Base-by-base conservation (phyloP, 2,329 filamentous ascomycete genomes). In the Nannizziopsis arthrosporioides region DNA sequence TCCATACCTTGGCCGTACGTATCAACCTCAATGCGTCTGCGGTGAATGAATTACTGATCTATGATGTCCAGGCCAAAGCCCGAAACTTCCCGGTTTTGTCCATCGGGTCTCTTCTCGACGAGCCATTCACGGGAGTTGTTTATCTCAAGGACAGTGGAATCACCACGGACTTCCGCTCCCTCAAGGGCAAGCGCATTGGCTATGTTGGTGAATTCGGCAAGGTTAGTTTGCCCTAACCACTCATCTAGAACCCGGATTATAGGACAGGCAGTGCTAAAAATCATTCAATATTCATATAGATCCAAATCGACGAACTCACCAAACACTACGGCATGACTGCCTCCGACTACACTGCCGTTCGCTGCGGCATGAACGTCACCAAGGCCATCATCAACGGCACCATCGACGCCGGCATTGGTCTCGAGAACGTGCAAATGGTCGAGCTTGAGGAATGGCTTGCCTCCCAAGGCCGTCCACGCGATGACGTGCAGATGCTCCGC, bases 391-490 rank as follows among this genome's bases (percentile, higher is more conserved):
- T 83, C 63, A 72, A 75, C 50, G 82, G 82, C 55, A 73, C 74
- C 35, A 85, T 87, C 55, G 81, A 87, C 60, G 84, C 84, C 14
- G 84, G 84, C 32, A 79, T 85, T 59, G 84, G 84, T 14, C 77
- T 88, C 4, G 84, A 87, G 65, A 88, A 88, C 59, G 83, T 87
- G 5, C 84, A 88, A 65, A 86, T 86, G 83, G 84, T 87, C 38
- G 84, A 87, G 66, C 73, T 88, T 1, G 82, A 84, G 63, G 82
- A 85, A 60, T 87, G 82, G 83, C 78, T 87, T 15, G 73, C 72
- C 0, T 53, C 61, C 0, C 80, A 84, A 61, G 73, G 73, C 55
- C 80, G 81, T 1, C 74, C 78, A 51, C 76, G 75, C 61, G 68
- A 70, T 11, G 82, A 87, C 54, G 84, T 86, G 6, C 80, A 85